A percentile compares a stretch with the other conserved stretches of the same genome.
Evolutionary conservation across 331 rosid genomes (phyloP).

Genomic region (Malus hybrid): DNA sequence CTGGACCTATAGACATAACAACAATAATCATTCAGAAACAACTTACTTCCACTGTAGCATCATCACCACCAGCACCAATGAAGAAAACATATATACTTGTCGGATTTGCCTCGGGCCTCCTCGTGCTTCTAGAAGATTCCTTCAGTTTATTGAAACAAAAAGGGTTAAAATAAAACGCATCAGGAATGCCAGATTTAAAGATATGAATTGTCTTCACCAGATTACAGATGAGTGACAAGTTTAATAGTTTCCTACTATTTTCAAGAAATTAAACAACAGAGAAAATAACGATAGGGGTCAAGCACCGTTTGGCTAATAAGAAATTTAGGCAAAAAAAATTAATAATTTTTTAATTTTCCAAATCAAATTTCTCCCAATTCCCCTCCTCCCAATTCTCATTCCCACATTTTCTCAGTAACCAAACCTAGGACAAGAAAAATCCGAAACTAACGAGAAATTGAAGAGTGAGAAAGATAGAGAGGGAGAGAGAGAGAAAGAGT

Average conservation of each 20-base stretch:
- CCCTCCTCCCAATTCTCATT: background rate
- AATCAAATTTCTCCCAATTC: background rate
- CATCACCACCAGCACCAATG: background rate
- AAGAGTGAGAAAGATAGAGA: background rate
- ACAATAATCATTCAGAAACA: background rate
- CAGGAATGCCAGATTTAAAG: background rate
- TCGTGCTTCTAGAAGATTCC: background rate
- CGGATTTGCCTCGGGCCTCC: background rate
- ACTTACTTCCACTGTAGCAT: background rate
- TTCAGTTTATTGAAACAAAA: background rate
- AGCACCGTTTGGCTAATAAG: background rate
- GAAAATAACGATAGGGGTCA: background rate
- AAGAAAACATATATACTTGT: background rate
- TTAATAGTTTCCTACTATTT: background rate
- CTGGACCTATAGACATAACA: background rate
- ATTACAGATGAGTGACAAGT: background rate
- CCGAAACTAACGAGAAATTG: background rate
- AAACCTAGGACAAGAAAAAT: background rate
- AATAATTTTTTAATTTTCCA: background rate
- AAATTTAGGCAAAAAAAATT: background rate
- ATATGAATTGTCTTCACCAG: background rate
- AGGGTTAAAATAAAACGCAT: background rate
- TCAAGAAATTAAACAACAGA: background rate
- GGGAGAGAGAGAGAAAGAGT: background rate
- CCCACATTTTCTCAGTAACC: background rate